Conservation (phyloP, 768 basidiomycete genomes). For the Mycena capillaripes region DNA sequence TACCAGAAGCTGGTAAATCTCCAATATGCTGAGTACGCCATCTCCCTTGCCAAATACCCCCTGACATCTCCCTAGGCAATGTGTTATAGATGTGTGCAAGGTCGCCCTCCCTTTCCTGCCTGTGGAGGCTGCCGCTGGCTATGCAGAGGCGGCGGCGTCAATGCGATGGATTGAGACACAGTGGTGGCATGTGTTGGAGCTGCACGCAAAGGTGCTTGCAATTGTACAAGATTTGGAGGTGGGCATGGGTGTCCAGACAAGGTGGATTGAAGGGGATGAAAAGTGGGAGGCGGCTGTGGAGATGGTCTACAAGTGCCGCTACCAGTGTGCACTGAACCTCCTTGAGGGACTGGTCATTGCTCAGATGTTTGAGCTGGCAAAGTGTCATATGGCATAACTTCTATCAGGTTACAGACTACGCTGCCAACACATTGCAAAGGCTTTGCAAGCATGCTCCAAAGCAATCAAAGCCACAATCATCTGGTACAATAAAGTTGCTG, state of each 20-base stretch:
- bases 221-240: neutral
- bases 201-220: neutral
- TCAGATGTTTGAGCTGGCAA: slow-evolving; percentile 7
- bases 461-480: slow-evolving; percentile 28
- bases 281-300: neutral
- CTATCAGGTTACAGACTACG: slow-evolving; percentile 34
- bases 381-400: slow-evolving; percentile 11
- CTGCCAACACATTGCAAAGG: slow-evolving; percentile 37
- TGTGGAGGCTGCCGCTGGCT: neutral
- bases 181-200: neutral
- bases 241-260: neutral
- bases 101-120: no score
- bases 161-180: neutral
- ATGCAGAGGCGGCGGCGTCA: neutral
- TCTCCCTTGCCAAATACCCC: no score
- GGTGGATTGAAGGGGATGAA: neutral
- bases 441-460: slow-evolving; percentile 21
- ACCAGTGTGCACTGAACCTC: slow-evolving; percentile 21
- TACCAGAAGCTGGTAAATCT: slow-evolving; percentile 1
- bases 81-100: neutral
- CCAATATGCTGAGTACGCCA: neutral
- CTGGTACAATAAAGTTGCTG: slow-evolving; percentile 32
- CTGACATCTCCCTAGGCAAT: neutral
- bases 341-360: slow-evolving; percentile 30
- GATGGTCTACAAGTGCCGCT: neutral